Evolutionary conservation across 1,139 yeast genomes (phyloP), one percentile per base, ranked within the genome.

Genomic region (Insectozyma bohioensis): DNA sequence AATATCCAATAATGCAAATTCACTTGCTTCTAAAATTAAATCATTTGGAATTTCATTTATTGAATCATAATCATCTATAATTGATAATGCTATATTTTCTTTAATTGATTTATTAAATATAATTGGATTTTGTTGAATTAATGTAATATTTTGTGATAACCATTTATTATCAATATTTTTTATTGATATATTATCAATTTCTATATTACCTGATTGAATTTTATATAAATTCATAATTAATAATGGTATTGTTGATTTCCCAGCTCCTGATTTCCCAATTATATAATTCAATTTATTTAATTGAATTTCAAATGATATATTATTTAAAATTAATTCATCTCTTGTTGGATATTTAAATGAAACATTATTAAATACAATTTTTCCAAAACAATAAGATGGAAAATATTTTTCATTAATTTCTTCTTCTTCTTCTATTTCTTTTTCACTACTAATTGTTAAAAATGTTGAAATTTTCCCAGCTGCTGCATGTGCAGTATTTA

Each of bases 261-360:
- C 98, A 0, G 92, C 80, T 0, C 98, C 98, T 0, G 97, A 87
- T 40, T 72, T 69, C 0, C 98, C 98, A 30, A 92, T 73, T 2
- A 92, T 56, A 47, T 76, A 90, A 3, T 80, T 78, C 12, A 75
- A 52, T 24, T 62, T 47, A 1, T 75, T 71, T 0, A 74, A 55
- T 5, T 63, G 56, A 20, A 90, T 60, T 1, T 48, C 45, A 25
- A 85, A 41, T 12, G 58, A 50, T 1, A 83, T 61, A 29, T 70
- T 44, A 1, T 68, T 54, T 12, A 90, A 54, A 0, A 75, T 75
- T 1, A 49, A 48, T 4, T 66, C 63, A 0, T 67, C 63, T 42
- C 90, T 68, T 1, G 76, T 55, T 1, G 84, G 78, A 49, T 88
- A 90, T 1, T 65, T 51, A 50, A 88, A 90, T 1, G 56, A 48